Evolutionary conservation across 805 yeast species (phyloP).

Genomic region (Metschnikowia shivogae): DNA sequence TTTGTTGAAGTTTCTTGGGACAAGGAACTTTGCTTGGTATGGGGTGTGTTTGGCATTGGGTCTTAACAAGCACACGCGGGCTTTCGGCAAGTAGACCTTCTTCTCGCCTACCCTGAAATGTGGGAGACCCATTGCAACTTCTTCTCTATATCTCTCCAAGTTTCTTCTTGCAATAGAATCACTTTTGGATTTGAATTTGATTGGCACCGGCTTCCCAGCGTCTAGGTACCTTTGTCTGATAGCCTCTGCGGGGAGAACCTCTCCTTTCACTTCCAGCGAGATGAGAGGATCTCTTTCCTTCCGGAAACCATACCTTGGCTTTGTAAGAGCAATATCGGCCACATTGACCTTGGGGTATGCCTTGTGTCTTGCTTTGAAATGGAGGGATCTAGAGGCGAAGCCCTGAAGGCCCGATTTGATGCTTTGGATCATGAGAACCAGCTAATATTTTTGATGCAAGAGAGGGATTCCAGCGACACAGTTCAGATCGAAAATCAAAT

Average conservation of each 20-base stretch:
- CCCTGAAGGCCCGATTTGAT: slow-evolving; percentile 3
- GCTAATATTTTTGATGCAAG: not conserved
- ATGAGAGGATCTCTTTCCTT: slow-evolving; percentile 35
- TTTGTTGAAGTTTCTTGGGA: slow-evolving; percentile 90
- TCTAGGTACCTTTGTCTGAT: slow-evolving; percentile 32
- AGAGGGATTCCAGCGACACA: not conserved
- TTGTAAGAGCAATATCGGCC: slow-evolving; percentile 34
- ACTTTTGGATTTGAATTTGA: slow-evolving; percentile 31
- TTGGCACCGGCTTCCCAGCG: slow-evolving; percentile 41
- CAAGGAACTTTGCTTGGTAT: slow-evolving; percentile 92
- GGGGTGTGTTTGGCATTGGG: slow-evolving; percentile 98
- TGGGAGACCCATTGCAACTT: slow-evolving; percentile 59
- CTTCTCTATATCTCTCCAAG: slow-evolving; percentile 40
- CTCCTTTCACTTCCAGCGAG: slow-evolving; percentile 37
- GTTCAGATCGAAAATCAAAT: no score
- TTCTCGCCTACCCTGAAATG: slow-evolving; percentile 81
- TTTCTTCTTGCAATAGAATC: slow-evolving; percentile 38
- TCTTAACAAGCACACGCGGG: slow-evolving; percentile 71
- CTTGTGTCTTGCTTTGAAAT: slow-evolving; percentile 27
- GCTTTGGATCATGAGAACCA: not conserved
- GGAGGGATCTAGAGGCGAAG: slow-evolving; percentile 18
- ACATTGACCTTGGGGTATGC: slow-evolving; percentile 39
- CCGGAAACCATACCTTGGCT: slow-evolving; percentile 38
- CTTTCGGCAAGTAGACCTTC: slow-evolving; percentile 79
- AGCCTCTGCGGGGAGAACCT: slow-evolving; percentile 37